These are phyloP conservation scores for Flaveria sonorensis DNA, from an alignment of 129 eudicot genomes.

Conservation along the genomic window DNA sequence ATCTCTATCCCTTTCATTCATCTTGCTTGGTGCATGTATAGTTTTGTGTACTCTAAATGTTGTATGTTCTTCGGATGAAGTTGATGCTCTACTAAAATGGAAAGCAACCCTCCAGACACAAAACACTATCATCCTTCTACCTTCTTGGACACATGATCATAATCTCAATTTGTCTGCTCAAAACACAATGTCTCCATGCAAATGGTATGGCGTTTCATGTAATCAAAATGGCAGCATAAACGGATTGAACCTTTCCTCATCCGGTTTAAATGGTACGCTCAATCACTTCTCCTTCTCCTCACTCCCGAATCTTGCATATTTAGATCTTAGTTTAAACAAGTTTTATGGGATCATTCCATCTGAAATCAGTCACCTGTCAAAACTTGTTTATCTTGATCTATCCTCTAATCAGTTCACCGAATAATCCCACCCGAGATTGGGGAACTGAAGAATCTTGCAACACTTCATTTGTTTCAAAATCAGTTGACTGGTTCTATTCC, in stretches of 20 bases:
- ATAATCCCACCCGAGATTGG: no score
- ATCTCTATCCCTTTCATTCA: neutral
- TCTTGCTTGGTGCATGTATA: neutral
- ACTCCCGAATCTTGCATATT: conserved; percentile 18
- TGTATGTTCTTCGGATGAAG: conserved; percentile 24
- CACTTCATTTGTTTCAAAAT: no score
- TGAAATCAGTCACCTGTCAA: conserved; percentile 16
- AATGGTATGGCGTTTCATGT: conserved; percentile 44
- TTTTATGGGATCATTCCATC: conserved; percentile 29
- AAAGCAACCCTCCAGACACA: conserved; percentile 29
- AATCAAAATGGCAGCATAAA: conserved; percentile 20
- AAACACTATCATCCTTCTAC: conserved; percentile 1
- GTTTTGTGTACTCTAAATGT: neutral
- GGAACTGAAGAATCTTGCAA: no score
- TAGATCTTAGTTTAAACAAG: conserved; percentile 34
- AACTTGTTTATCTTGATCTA: conserved; percentile 33
- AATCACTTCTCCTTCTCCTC: conserved; percentile 30
- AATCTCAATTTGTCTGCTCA: neutral
- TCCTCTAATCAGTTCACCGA: conserved; percentile 28
- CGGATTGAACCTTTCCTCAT: conserved; percentile 17
- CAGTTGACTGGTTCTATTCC: no score
- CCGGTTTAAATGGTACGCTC: conserved; percentile 30
- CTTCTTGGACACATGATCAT: conserved; percentile 18
- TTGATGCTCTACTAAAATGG: conserved; percentile 39
- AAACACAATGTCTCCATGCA: conserved; percentile 23